Evolutionary conservation across 495 filamentous ascomycete genomes (phyloP), one percentile per base, ranked within the genome.

Genomic region (Penicillium waksmanii): DNA sequence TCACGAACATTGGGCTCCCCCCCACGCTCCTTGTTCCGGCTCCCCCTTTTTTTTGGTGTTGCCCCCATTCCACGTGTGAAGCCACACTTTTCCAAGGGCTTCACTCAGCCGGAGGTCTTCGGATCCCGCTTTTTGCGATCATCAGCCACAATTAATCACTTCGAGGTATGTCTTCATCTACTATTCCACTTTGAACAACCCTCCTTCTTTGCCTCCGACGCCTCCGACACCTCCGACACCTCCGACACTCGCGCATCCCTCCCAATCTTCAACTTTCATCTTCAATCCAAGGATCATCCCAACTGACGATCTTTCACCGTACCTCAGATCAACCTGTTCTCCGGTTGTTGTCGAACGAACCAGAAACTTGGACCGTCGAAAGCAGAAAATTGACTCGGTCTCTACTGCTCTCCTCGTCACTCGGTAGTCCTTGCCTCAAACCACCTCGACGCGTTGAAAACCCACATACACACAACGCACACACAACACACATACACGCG

Each of bases 1-100:
- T 13, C 36, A 38, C 23, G 23, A 23, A 38, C 11, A 38, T 38
- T 13, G 36, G 36, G 12, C 58, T 65, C 27, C 8, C 27, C 27
- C 27, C 27, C 23, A 23, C 23, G 23, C 23, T 31, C 27, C 27
- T 8, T 31, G 27, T 31, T 31, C 40, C 59, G 59, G 49, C 42
- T 40, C 19, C 25, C 35, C 21, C 33, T 52, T 46, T 53, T 44
- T 57, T 56, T 52, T 42, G 34, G 44, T 47, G 38, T 23, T 33
- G 55, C 51, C 56, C 65, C 60, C 51, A 60, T 66, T 62, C 65
- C 67, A 70, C 67, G 67, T 68, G 67, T 64, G 19, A 58, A 65
- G 61, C 61, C 62, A 56, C 62, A 58, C 50, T 47, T 58, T 52
- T 57, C 17, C 44, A 38, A 61, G 60, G 55, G 55, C 63, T 60